Base-by-base conservation (phyloP, 495 filamentous ascomycete genomes). In the Penicillium salamii region DNA sequence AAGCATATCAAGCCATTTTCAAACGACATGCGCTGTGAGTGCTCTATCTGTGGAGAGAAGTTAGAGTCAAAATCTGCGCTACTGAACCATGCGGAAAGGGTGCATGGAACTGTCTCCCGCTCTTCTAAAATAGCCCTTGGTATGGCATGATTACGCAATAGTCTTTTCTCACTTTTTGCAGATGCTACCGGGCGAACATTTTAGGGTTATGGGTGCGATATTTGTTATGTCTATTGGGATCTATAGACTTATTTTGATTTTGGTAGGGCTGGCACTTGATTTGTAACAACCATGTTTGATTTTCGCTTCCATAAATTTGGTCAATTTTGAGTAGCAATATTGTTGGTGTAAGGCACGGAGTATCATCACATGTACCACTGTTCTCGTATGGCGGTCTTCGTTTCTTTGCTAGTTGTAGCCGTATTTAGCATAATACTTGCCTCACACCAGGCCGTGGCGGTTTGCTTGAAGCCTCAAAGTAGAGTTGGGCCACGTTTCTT, bases 71-170 rank as follows among this genome's bases (percentile, higher is more conserved):
- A 60, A 28, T 49, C 49, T 13, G 46, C 0, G 24, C 44, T 63
- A 14, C 37, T 63, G 47, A 63, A 56, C 34, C 57, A 63, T 56
- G 57, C 52, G 33, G 13, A 63, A 54, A 48, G 44, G 17, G 41
- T 47, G 49, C 54, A 63, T 57, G 46, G 61, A 49, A 62, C 29
- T 33, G 48, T 54, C 28, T 55, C 48, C 14, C 26, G 48, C 39
- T 46, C 50, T 32, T 40, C 51, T 46, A 26, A 49, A 52, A 34
- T 38, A 46, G 51, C 43, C 47, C 55, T 54, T 49, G 47, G 55
- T 12, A 15, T 42, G 12, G n/a, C 14, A 42, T 42, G 6, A 42
- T n/a, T 42, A 32, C 14, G 23, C 28, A 42, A 19, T 20, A 13
- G 40, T 42, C 15, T 26, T 42, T 42, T 20, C 40, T 42, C 26